These are phyloP conservation scores for Intubia oerlemansii DNA, from an alignment of 2,329 filamentous ascomycete genomes.

Conservation along the genomic window DNA sequence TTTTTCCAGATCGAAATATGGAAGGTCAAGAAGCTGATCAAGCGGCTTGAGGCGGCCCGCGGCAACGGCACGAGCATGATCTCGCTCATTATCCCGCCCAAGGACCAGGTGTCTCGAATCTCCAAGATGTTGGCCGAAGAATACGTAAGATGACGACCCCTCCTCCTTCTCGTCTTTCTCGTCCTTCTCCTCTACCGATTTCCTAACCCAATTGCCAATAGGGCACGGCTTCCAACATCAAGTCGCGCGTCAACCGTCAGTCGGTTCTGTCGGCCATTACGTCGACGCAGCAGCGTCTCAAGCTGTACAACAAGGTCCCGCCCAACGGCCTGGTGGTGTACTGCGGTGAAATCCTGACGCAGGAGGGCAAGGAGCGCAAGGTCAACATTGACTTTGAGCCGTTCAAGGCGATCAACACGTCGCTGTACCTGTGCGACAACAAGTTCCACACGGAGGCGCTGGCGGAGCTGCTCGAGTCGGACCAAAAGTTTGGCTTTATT, in stretches of 20 bases:
- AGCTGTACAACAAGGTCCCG: slow-evolving; percentile 97
- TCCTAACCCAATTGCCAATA: slow-evolving; percentile 21
- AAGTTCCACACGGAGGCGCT: slow-evolving; percentile 98
- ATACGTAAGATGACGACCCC: too few relatives aligned
- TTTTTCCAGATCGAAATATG: slow-evolving; percentile 45
- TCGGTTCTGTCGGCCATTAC: slow-evolving; percentile 97
- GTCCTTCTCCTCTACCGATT: slow-evolving; percentile 1
- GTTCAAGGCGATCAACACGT: slow-evolving; percentile 99
- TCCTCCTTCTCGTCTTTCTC: too few relatives aligned
- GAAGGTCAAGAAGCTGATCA: slow-evolving; percentile 99
- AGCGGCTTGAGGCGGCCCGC: slow-evolving; percentile 87
- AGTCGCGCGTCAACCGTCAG: slow-evolving; percentile 95
- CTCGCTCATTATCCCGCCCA: slow-evolving; percentile 90
- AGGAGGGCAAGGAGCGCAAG: slow-evolving; percentile 96
- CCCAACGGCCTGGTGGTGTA: slow-evolving; percentile 96
- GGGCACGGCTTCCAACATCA: slow-evolving; percentile 98
- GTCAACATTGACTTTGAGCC: slow-evolving; percentile 99
- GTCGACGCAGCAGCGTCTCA: slow-evolving; percentile 95
- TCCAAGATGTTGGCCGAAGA: slow-evolving; percentile 99
- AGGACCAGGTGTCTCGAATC: slow-evolving; percentile 89
- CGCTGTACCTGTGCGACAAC: slow-evolving; percentile 98
- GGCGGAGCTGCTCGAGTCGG: slow-evolving; percentile 90
- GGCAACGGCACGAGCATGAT: slow-evolving; percentile 99
- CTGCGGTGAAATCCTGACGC: slow-evolving; percentile 99
- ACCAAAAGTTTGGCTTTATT: slow-evolving; percentile 99